phyloP scores from a whole-genome alignment of 768 basidiomycete species.

The Candolleomyces efflorescens region DNA sequence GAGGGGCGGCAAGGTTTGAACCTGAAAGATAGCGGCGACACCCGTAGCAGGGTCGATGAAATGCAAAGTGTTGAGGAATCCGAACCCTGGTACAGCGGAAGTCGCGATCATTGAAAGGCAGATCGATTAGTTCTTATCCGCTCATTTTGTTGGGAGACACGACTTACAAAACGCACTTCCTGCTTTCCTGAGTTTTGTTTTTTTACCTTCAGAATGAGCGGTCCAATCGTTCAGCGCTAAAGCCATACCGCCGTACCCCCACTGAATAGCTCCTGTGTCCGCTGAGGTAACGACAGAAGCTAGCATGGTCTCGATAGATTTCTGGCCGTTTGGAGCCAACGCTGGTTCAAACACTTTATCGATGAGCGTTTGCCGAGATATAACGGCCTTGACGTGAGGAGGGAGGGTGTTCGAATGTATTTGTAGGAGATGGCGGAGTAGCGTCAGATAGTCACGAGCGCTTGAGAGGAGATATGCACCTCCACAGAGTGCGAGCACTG shows the following conservation, averaged over 20 bases:
- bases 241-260: constrained; percentile 17
- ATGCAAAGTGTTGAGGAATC: constrained; percentile 13
- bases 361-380: background rate
- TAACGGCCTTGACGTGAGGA: background rate
- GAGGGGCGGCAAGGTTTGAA: constrained; percentile 14
- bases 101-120: background rate
- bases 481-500: background rate
- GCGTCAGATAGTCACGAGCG: constrained; percentile 24
- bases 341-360: background rate
- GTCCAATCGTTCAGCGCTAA: no score
- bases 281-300: constrained; percentile 18
- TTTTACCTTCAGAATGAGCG: no score
- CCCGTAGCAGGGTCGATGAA: constrained; percentile 22
- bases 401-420: constrained; percentile 6
- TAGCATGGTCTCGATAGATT: constrained; percentile 22
- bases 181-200: constrained; percentile 18
- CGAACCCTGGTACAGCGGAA: background rate
- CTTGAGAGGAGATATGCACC: background rate
- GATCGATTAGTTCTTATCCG: background rate
- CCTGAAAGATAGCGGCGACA: constrained; percentile 18
- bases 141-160: background rate
- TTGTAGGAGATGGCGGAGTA: constrained; percentile 29
- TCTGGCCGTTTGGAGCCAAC: background rate
- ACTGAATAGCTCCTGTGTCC: constrained; percentile 14
- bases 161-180: constrained; percentile 27